A percentile compares a stretch with the other conserved stretches of the same genome.
Evolutionary conservation across 2,329 filamentous ascomycete genomes (phyloP).

Genomic region (Ophidiomyces ophidiicola): DNA sequence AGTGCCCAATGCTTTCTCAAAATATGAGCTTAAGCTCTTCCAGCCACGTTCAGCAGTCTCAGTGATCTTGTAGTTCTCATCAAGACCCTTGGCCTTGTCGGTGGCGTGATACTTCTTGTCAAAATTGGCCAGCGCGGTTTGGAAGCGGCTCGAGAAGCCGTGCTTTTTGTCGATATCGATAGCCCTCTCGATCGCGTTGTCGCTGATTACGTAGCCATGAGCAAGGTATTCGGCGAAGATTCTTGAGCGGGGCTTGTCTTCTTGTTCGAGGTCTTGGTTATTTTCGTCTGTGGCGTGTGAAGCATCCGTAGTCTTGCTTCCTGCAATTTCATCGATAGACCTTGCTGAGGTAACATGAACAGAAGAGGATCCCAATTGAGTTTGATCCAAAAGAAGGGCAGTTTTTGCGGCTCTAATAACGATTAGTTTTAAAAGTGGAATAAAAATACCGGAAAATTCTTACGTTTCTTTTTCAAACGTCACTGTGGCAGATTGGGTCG

Average conservation of each 20-base stretch:
- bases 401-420: constrained; percentile 65
- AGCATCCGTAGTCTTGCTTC: constrained; percentile 46
- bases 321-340: constrained; percentile 51
- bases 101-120: constrained; percentile 78
- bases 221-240: constrained; percentile 95
- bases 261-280: constrained; percentile 65
- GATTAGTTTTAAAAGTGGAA: not conserved
- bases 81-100: constrained; percentile 71
- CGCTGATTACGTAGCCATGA: constrained; percentile 77
- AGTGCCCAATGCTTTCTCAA: constrained; percentile 80
- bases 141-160: constrained; percentile 70
- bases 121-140: constrained; percentile 59
- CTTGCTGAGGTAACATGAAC: constrained; percentile 68
- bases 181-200: constrained; percentile 64
- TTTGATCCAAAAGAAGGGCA: constrained; percentile 91
- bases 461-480: constrained; percentile 89
- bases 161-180: constrained; percentile 84
- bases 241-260: constrained; percentile 89
- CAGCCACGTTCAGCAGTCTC: constrained; percentile 56
- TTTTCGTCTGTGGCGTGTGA: constrained; percentile 43
- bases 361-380: constrained; percentile 64
- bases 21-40: constrained; percentile 70
- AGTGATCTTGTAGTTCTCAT: constrained; percentile 71
- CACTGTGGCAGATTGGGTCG: constrained; percentile 74
- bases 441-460: constrained; percentile 16